Base-by-base conservation (phyloP, 2,329 filamentous ascomycete genomes). In the Pseudocercospora crystallina region DNA sequence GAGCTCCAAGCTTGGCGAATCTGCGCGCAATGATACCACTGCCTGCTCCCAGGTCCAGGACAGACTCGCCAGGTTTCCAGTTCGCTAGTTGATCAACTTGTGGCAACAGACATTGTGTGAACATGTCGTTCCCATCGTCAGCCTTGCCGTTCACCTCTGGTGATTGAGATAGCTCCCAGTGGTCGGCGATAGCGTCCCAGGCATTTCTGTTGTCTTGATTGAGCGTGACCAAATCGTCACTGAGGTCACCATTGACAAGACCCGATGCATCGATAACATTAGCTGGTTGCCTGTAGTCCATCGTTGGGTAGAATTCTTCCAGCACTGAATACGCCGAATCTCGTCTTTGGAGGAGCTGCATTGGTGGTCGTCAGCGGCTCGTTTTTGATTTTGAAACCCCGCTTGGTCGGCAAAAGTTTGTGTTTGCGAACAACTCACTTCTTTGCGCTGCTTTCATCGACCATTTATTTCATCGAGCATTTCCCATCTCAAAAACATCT, bases 11-110 rank as follows among this genome's bases (percentile, higher is more conserved):
- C 8, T 58, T 59, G 1, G 69, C 70, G 12, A 80, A 65, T 68
- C 71, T 74, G 15, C 76, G 71, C 12, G 76, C 73, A 13, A 72
- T 71, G 20, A 79, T 69, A 17, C 76, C 76, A 50, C 78, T 79
- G 34, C 76, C 76, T 0, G 74, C 77, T 3, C 76, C 74, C n/a
- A 80, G 65, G 47, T 79, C 76, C 5, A 79, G 66, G 0, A 73
- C 73, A 5, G 61, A 61, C 43, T 70, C 62, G 1, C 60, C 63
- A 0, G 46, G 53, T 11, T 59, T 49, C 11, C 63, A 53, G 2
- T 54, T 49, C 1, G 73, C 60, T 26, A 78, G 62, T 3, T 70
- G 66, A 11, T 63, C 43, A 1, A 79, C 67, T 2, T 61, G 65
- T 0, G 76, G 76, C 29, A 72, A 64, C 44, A 77, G 69, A 26